phyloP scores from a whole-genome alignment of 768 basidiomycete genomes.

The Calvatia gigantea region DNA sequence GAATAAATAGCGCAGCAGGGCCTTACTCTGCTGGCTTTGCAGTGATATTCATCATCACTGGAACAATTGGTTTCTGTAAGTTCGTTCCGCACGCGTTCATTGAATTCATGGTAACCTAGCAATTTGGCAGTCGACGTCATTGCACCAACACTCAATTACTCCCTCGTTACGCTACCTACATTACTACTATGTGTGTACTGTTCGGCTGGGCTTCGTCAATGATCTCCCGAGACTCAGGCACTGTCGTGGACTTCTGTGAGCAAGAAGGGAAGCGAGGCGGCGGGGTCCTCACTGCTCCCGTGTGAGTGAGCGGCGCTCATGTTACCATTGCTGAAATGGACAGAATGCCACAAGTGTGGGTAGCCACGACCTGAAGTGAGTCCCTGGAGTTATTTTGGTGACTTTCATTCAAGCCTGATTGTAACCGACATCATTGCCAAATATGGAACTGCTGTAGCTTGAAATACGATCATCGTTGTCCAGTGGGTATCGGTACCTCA shows the following conservation, averaged over 20 bases:
- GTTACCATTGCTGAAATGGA: slow-evolving; percentile 53
- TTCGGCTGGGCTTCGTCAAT: slow-evolving; percentile 76
- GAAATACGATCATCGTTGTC: slow-evolving; percentile 91
- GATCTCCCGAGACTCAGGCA: slow-evolving; percentile 42
- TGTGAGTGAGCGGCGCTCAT: slow-evolving; percentile 37
- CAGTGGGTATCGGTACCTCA: too few relatives aligned
- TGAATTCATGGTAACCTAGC: neutral
- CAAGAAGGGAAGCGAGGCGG: slow-evolving; percentile 29
- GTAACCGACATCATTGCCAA: slow-evolving; percentile 75
- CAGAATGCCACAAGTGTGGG: slow-evolving; percentile 68
- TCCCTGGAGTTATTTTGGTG: slow-evolving; percentile 2
- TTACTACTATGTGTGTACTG: slow-evolving; percentile 83
- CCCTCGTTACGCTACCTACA: slow-evolving; percentile 67
- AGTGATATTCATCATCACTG: slow-evolving; percentile 61
- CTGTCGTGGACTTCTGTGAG: slow-evolving; percentile 55
- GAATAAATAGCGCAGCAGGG: slow-evolving; percentile 85
- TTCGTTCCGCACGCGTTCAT: slow-evolving; percentile 14
- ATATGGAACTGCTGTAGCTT: slow-evolving; percentile 89
- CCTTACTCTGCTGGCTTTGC: slow-evolving; percentile 89
- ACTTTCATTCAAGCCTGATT: slow-evolving; percentile 8
- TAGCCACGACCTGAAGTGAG: slow-evolving; percentile 75
- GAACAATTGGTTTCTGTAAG: slow-evolving; percentile 80
- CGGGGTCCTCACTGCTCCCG: slow-evolving; percentile 11
- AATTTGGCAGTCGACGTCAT: slow-evolving; percentile 70
- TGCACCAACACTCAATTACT: slow-evolving; percentile 57